Evolutionary conservation across 2,329 filamentous ascomycete genomes (phyloP).

Genomic region (Trichoderma oligosporum): DNA sequence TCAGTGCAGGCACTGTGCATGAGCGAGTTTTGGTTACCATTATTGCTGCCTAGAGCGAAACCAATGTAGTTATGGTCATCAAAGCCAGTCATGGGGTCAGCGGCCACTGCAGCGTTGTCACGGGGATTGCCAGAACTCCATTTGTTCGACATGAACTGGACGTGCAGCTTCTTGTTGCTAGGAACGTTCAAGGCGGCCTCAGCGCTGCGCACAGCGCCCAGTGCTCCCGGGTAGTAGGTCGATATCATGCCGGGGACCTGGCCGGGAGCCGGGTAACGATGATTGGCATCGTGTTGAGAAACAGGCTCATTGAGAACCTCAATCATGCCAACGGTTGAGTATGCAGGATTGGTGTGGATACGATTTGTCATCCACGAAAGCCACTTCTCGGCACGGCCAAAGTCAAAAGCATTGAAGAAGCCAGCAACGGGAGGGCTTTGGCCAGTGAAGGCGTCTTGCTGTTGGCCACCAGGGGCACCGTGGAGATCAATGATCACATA

Average conservation of each 20-base stretch:
- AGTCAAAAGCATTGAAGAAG: slow-evolving; percentile 56
- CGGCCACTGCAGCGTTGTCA: slow-evolving; percentile 16
- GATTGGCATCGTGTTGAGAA: slow-evolving; percentile 24
- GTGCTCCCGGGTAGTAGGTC: slow-evolving; percentile 25
- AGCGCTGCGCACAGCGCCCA: slow-evolving; percentile 26
- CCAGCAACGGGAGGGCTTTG: slow-evolving; percentile 35
- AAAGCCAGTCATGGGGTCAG: slow-evolving; percentile 47
- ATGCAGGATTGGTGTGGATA: slow-evolving; percentile 47
- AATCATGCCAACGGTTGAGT: slow-evolving; percentile 56
- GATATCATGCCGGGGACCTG: slow-evolving; percentile 23
- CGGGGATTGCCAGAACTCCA: slow-evolving; percentile 48
- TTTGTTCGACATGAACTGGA: slow-evolving; percentile 45
- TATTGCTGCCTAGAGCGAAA: slow-evolving; percentile 18
- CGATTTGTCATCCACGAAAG: slow-evolving; percentile 52
- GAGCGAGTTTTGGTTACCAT: slow-evolving; percentile 22
- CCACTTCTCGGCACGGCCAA: slow-evolving; percentile 51
- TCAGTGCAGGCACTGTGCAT: slow-evolving; percentile 41
- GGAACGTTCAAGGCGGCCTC: slow-evolving; percentile 22
- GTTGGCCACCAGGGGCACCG: slow-evolving; percentile 47
- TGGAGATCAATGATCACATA: slow-evolving; percentile 37
- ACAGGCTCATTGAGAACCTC: slow-evolving; percentile 51
- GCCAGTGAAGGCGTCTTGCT: slow-evolving; percentile 44
- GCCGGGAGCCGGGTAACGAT: slow-evolving; percentile 26
- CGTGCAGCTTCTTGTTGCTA: slow-evolving; percentile 36
- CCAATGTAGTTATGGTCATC: slow-evolving; percentile 54